Base-by-base conservation (phyloP, 2,329 filamentous ascomycete species). In the Albophoma yamanashiensis region DNA sequence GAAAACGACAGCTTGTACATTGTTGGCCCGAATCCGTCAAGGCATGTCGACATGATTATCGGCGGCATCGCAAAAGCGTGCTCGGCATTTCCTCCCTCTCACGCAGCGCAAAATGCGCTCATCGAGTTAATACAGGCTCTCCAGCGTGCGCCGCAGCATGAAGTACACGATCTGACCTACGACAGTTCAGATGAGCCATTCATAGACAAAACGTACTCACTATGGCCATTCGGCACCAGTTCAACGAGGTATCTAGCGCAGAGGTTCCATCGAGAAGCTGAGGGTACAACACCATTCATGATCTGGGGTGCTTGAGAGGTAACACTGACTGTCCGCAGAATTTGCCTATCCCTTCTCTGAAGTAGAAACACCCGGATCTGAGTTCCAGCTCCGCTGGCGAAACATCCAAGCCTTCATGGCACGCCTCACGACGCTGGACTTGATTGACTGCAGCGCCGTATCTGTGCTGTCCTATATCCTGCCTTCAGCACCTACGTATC, bases 321-420 rank as follows among this genome's bases (percentile, higher is more conserved):
- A 20, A 45, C 3, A 31, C 40, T 57, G 25, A 50, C 40, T 45
- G 3, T 20, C 43, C n/a, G 9, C 50, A 63, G 62, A 63, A 17
- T 1, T 63, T 9, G 62, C 60, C 9, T 63, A 63, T 31, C 57
- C 62, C 22, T 63, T 58, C 55, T 63, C 62, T n/a, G 59, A 63
- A 7, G 62, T 63, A 2, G 62, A 63, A 38, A 56, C 40, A 4
- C 43, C 57, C 5, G 60, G 58, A 14, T 59, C 57, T 5, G 59
- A 63, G 25, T n/a, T 25, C 31, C 60, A 63, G 39, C 45, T 61
- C n/a, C 55, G 62, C 38, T 63, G 62, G 62, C 45, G 62, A 27
- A 61, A 61, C 52, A 27, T 63, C 5, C 62, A 63, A 27, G 45
- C 55, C 43, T 63, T 63, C 58, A 58, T 63, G 4, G 58, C 60